Percentiles rank a stretch among this genome's conserved stretches.
These are phyloP conservation scores for Globisporangium camurandrum DNA, from an alignment of 352 stramenopile species.

Conservation along the genomic window DNA sequence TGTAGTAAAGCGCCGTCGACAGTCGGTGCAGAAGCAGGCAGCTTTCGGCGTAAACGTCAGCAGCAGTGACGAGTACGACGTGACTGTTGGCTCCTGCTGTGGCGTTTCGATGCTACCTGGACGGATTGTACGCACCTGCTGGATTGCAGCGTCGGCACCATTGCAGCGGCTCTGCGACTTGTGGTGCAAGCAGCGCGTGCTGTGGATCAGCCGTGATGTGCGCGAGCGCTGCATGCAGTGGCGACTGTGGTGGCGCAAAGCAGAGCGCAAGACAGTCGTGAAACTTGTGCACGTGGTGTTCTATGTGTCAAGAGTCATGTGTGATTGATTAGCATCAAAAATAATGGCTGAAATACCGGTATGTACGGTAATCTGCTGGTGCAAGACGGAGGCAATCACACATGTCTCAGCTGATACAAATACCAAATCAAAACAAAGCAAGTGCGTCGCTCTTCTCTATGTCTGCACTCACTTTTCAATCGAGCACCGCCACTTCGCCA, in stretches of 20 bases:
- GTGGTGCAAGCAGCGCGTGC: not conserved
- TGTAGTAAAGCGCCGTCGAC: slow-evolving; percentile 23
- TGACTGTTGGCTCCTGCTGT: slow-evolving; percentile 38
- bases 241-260: slow-evolving; percentile 15
- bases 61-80: slow-evolving; percentile 39
- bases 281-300: slow-evolving; percentile 17
- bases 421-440: no score
- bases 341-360: no score
- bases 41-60: slow-evolving; percentile 42
- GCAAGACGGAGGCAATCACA: no score
- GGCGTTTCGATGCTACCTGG: slow-evolving; percentile 52
- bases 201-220: not conserved
- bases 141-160: slow-evolving; percentile 27
- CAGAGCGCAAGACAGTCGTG: slow-evolving; percentile 30
- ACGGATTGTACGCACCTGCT: slow-evolving; percentile 29
- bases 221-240: slow-evolving; percentile 1
- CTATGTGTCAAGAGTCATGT: no score
- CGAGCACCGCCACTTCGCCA: no score
- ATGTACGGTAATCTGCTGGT: no score
- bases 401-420: no score
- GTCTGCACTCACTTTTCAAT: not conserved
- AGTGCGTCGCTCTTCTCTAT: not conserved
- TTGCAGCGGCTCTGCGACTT: slow-evolving; percentile 10
- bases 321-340: no score
- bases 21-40: slow-evolving; percentile 21